Percentiles rank a stretch among this genome's conserved stretches.
Conservation (phyloP, 176 grass and related monocot species). For the Oryza rufipogon region DNA sequence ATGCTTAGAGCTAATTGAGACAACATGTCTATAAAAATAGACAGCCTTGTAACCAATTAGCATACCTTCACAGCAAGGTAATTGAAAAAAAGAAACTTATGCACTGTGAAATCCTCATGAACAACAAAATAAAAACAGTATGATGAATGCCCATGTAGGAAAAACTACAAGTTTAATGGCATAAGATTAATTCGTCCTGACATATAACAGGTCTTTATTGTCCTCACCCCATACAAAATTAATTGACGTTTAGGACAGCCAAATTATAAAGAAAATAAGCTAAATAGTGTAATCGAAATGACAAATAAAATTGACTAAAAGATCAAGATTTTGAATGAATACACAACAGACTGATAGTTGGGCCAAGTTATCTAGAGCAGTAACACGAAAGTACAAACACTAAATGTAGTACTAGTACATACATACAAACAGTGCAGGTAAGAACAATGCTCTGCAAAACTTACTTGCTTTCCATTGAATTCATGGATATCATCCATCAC, state of each 20-base stretch:
- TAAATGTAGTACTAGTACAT: not conserved
- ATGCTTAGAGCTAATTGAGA: slow-evolving; percentile 24
- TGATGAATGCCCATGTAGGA: not conserved
- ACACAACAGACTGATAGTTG: not conserved
- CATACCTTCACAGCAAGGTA: slow-evolving; percentile 2
- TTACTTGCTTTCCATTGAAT: slow-evolving; percentile 88
- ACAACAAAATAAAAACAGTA: not conserved
- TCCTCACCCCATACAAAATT: no score
- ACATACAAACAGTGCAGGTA: slow-evolving; percentile 2
- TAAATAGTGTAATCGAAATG: no score
- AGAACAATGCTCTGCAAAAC: slow-evolving; percentile 30
- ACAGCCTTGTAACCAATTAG: not conserved
- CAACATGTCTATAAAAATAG: slow-evolving; percentile 11
- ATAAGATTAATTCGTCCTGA: not conserved
- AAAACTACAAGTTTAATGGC: not conserved
- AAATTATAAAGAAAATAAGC: no score
- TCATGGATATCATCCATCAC: slow-evolving; percentile 81
- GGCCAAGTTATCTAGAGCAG: not conserved
- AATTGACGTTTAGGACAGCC: no score
- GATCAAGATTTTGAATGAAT: slow-evolving; percentile 11
- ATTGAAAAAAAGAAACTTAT: not conserved
- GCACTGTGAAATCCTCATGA: not conserved
- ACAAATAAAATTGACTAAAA: not conserved
- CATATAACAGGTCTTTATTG: not conserved
- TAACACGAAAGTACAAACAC: not conserved